phyloP scores from a whole-genome alignment of 164 flowering plant species.

The Aristolochia contorta region DNA sequence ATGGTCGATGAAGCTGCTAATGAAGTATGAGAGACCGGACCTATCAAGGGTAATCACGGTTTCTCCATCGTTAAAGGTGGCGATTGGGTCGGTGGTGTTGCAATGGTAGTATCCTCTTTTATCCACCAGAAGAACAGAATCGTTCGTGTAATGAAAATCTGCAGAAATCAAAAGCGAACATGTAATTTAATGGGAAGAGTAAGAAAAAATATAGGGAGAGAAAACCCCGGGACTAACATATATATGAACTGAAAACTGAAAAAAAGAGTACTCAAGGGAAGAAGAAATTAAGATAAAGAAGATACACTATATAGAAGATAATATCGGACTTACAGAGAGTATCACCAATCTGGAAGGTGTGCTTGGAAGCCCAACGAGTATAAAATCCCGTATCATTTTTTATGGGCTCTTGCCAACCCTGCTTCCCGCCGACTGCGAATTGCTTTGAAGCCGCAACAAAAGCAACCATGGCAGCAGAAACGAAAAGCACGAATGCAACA shows the following conservation, averaged over 20 bases:
- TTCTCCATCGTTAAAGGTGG: slow-evolving; percentile 31
- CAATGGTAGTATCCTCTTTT: slow-evolving; percentile 65
- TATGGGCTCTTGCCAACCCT: slow-evolving; percentile 38
- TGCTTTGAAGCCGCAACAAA: slow-evolving; percentile 12
- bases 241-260: no score
- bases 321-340: slow-evolving; percentile 36
- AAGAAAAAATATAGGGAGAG: neutral
- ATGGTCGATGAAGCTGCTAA: slow-evolving; percentile 36
- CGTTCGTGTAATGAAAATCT: slow-evolving; percentile 56
- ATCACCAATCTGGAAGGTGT: slow-evolving; percentile 50
- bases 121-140: slow-evolving; percentile 58
- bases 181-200: neutral
- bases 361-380: slow-evolving; percentile 40
- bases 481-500: neutral
- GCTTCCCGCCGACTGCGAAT: slow-evolving; percentile 39
- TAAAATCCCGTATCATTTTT: slow-evolving; percentile 24
- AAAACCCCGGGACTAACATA: no score
- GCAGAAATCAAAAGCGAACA: neutral
- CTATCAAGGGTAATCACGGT: slow-evolving; percentile 32
- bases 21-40: slow-evolving; percentile 44
- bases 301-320: no score
- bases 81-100: slow-evolving; percentile 28
- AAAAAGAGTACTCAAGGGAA: no score
- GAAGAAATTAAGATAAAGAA: no score
- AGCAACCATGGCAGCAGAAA: neutral